Evolutionary conservation across 1,139 yeast species (phyloP), one percentile per base, ranked within the genome.

Genomic region (Candida sanyaensis): DNA sequence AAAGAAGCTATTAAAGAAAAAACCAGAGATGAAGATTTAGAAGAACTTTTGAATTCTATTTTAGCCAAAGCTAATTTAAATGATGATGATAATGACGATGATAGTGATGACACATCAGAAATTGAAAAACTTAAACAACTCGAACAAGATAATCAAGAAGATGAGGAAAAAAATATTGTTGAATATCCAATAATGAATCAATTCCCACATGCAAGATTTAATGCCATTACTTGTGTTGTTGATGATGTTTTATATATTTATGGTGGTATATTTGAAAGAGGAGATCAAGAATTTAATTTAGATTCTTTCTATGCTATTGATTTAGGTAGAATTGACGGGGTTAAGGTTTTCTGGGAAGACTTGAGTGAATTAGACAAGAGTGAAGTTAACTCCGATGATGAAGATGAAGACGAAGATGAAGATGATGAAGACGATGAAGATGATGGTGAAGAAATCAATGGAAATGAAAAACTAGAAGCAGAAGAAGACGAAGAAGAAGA

Each of bases 191-290:
- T 83, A 0, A 68, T 82, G 54, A 80, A 73, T 49, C 82, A 78
- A 55, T 66, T 89, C 45, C 98, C 98, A 1, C 98, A 93, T 61
- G 83, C 93, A 6, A 76, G 98, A 60, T 93, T 91, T 72, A 92
- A 93, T 61, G 85, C 97, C 4, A 73, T 93, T 2, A 81, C 92
- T 4, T 85, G 96, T 51, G 96, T 93, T 1, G 84, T 88, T 33
- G 96, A 88, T 58, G 98, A 93, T 62, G 77, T 78, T 0, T 73
- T 91, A 49, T 93, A 84, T 64, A 86, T 93, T n/a, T 91, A 80
- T 62, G 97, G 98, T 27, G 99, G 99, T 58, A 81, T 86, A 30
- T 93, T 85, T 81, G 99, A 93, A 66, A 71, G 80, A 41, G 96
- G 92, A 6, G 98, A 92, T 46, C 84, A 80, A 51, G 99, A 93